phyloP scores from a whole-genome alignment of 768 basidiomycete genomes.

The Tephrocybe rancida region DNA sequence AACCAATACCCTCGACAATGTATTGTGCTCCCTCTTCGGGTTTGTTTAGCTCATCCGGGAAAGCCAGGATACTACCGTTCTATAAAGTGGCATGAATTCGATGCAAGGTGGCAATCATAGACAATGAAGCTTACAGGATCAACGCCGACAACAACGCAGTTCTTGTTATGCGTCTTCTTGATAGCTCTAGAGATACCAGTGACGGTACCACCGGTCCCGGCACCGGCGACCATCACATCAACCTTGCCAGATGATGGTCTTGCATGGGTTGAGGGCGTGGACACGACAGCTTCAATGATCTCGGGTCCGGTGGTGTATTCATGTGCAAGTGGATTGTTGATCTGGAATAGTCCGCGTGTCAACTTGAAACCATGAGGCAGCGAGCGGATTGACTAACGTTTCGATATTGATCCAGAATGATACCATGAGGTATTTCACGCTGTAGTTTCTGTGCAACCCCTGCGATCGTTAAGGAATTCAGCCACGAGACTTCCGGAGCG shows the following conservation, averaged over 20 bases:
- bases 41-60: constrained; percentile 65
- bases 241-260: constrained; percentile 74
- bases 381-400: constrained; percentile 54
- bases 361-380: not conserved
- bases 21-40: constrained; percentile 57
- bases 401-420: constrained; percentile 93
- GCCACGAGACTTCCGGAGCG: constrained; percentile 57
- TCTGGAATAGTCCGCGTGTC: constrained; percentile 34
- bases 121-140: constrained; percentile 71
- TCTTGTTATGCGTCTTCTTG: constrained; percentile 75
- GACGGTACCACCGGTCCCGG: constrained; percentile 95
- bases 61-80: constrained; percentile 88
- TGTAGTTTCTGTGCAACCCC: constrained; percentile 83
- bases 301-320: constrained; percentile 91
- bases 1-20: constrained; percentile 95
- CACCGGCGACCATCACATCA: constrained; percentile 80
- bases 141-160: constrained; percentile 78
- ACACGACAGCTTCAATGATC: constrained; percentile 77
- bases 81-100: constrained; percentile 28
- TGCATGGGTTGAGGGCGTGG: constrained; percentile 59
- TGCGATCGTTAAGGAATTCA: constrained; percentile 87
- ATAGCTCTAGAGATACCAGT: constrained; percentile 84
- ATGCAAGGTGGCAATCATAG: not conserved
- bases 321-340: constrained; percentile 89
- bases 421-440: constrained; percentile 75